These are phyloP conservation scores for Dioscorea cayenensis DNA, from an alignment of 116 monocot species.

Conservation along the genomic window DNA sequence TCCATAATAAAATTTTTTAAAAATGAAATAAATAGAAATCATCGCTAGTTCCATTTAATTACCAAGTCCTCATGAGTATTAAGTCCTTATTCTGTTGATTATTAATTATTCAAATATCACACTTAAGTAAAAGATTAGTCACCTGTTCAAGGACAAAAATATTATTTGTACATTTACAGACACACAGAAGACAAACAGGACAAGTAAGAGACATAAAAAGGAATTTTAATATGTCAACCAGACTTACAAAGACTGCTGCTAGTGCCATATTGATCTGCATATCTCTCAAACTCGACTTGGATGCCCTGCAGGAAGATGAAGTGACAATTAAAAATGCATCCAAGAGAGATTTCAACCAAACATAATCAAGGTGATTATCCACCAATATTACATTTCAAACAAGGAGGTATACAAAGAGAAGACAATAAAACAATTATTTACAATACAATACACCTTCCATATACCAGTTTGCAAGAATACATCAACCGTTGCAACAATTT, in stretches of 20 bases:
- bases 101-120: no score
- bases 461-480: neutral
- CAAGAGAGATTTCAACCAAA: neutral
- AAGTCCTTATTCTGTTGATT: no score
- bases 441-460: neutral
- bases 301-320: slow-evolving; percentile 39
- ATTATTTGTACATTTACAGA: no score
- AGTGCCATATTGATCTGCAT: slow-evolving; percentile 79
- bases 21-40: no score
- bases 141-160: no score
- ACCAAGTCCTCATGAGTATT: no score
- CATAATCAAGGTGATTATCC: neutral
- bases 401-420: neutral
- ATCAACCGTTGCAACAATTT: neutral
- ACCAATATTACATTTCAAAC: neutral
- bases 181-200: no score
- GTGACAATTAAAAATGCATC: neutral
- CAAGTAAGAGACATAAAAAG: no score
- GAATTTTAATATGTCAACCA: neutral
- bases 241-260: slow-evolving; percentile 71
- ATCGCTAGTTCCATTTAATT: no score
- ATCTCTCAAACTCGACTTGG: slow-evolving; percentile 64
- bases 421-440: neutral
- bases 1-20: no score
- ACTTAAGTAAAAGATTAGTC: no score